A percentile compares a stretch with the other conserved stretches of the same genome.
Evolutionary conservation across 306 rosid genomes (phyloP).

Genomic region (Begonia fuchsioides): DNA sequence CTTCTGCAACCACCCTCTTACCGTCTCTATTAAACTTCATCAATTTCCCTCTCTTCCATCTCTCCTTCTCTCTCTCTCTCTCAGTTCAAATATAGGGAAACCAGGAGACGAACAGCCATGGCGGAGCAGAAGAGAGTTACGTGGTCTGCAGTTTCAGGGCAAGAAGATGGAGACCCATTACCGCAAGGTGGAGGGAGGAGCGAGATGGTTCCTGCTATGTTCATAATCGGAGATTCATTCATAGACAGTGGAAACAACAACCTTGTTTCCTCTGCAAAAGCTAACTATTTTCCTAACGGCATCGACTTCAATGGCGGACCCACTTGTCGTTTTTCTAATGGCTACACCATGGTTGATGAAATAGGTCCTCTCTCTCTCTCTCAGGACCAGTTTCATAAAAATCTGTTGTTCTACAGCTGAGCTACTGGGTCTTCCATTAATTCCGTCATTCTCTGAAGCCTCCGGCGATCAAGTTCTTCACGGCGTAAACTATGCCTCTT

Average conservation of each 20-base stretch:
- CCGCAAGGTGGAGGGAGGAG: neutral
- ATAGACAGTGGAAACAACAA: constrained; percentile 87
- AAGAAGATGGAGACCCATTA: constrained; percentile 6
- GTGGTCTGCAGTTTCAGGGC: constrained; percentile 18
- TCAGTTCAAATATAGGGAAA: too few relatives aligned
- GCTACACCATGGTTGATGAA: constrained; percentile 80
- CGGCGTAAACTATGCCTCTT: constrained; percentile 86
- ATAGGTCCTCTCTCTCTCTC: too few relatives aligned
- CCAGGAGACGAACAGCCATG: too few relatives aligned
- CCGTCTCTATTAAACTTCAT: too few relatives aligned
- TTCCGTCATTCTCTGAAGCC: constrained; percentile 56
- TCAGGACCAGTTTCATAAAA: too few relatives aligned
- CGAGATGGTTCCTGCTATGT: constrained; percentile 74
- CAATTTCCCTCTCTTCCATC: too few relatives aligned
- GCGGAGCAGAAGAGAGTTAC: too few relatives aligned
- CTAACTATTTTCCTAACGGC: constrained; percentile 84
- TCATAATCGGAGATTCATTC: constrained; percentile 84
- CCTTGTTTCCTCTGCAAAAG: constrained; percentile 75
- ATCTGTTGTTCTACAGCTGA: constrained; percentile 34
- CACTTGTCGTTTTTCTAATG: constrained; percentile 84
- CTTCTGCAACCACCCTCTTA: too few relatives aligned
- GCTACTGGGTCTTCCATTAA: constrained; percentile 73
- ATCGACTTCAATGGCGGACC: constrained; percentile 84
- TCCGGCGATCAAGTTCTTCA: constrained; percentile 40
- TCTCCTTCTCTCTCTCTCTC: too few relatives aligned